phyloP scores from a whole-genome alignment of 352 stramenopile species.

The Pythium plurisporium region DNA sequence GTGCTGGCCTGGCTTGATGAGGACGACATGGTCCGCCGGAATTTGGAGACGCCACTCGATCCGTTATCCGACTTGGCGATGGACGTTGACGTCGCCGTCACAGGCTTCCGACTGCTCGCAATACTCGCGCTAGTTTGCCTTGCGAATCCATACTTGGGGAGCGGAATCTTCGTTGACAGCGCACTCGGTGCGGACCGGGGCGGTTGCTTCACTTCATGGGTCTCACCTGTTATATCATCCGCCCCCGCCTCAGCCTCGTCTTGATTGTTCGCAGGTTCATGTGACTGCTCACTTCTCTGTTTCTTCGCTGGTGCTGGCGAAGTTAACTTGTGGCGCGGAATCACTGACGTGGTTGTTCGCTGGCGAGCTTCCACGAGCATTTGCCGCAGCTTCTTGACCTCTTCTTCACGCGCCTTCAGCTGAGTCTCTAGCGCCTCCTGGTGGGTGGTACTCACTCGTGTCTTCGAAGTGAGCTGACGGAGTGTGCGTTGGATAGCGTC shows the following conservation, averaged over 20 bases:
- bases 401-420: constrained; percentile 69
- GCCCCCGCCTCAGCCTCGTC: constrained; percentile 2
- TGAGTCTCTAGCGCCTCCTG: constrained; percentile 63
- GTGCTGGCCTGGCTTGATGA: constrained; percentile 11
- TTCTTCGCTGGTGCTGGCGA: constrained; percentile 24
- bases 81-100: not conserved
- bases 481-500: constrained; percentile 58
- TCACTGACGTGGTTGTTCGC: constrained; percentile 64
- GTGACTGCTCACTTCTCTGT: not conserved
- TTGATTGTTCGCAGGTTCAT: constrained; percentile 10
- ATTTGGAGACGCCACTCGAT: not conserved
- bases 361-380: constrained; percentile 66
- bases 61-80: constrained; percentile 9
- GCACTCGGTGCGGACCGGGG: not conserved
- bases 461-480: constrained; percentile 64
- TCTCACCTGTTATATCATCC: not conserved
- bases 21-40: constrained; percentile 7
- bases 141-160: constrained; percentile 2
- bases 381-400: constrained; percentile 76
- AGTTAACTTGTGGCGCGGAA: constrained; percentile 35
- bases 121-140: constrained; percentile 9
- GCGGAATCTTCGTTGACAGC: constrained; percentile 10
- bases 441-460: constrained; percentile 59
- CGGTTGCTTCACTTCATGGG: not conserved
- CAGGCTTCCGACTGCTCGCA: constrained; percentile 2